Conservation (phyloP, 2,329 filamentous ascomycete genomes). For the Capronia americana region DNA sequence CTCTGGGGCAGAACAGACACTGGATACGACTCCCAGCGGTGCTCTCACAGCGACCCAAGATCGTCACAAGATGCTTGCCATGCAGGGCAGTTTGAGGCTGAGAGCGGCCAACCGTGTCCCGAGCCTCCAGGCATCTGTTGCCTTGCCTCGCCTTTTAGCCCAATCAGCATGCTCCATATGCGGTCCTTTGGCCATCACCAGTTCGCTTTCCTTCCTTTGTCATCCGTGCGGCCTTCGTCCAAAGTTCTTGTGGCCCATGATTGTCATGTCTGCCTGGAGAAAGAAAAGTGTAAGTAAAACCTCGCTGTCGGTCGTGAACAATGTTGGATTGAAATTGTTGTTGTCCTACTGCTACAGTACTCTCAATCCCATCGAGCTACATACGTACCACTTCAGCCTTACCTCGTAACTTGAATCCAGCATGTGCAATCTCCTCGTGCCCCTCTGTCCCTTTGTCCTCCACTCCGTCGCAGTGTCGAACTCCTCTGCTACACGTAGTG, state of each 20-base stretch:
- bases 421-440: conserved; percentile 30
- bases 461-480: conserved; percentile 20
- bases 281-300: conserved; percentile 12
- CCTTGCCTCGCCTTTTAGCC: conserved; percentile 16
- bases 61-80: neutral
- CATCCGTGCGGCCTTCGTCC: neutral
- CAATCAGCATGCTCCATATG: conserved; percentile 14
- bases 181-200: conserved; percentile 6
- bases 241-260: conserved; percentile 13
- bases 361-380: neutral
- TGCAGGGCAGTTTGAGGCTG: conserved; percentile 11
- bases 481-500: neutral
- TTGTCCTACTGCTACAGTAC: neutral
- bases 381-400: conserved; percentile 14
- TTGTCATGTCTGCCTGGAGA: neutral
- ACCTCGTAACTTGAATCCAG: neutral
- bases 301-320: conserved; percentile 9
- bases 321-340: neutral
- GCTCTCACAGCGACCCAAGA: neutral
- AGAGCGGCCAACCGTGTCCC: neutral
- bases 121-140: conserved; percentile 19
- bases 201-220: conserved; percentile 12
- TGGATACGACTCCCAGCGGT: neutral
- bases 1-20: neutral
- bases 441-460: conserved; percentile 29